Conservation (phyloP, 2,329 filamentous ascomycete genomes). For the Ascochyta koolunga region DNA sequence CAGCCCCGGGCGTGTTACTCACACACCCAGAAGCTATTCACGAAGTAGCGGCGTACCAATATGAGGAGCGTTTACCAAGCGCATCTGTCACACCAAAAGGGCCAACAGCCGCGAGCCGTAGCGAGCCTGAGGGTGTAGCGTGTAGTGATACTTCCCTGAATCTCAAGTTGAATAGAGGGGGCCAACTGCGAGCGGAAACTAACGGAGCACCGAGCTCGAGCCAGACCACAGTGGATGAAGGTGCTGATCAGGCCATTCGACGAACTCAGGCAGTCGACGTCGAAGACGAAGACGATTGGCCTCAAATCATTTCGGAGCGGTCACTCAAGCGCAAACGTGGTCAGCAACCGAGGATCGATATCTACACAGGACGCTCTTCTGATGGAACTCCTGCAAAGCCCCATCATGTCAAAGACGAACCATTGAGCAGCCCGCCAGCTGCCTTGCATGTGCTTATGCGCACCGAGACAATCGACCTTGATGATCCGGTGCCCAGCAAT, state of each 20-base stretch:
- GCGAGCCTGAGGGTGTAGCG: not conserved
- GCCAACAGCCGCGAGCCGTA: not conserved
- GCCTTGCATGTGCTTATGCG: constrained; percentile 28
- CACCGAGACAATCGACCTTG: constrained; percentile 54
- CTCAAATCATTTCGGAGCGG: constrained; percentile 51
- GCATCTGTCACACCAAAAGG: constrained; percentile 9
- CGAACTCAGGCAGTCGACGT: constrained; percentile 4
- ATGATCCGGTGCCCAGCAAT: constrained; percentile 41
- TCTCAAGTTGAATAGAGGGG: not conserved
- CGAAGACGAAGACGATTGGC: constrained; percentile 45
- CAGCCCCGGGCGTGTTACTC: constrained; percentile 18
- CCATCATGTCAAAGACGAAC: constrained; percentile 50
- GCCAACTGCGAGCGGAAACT: not conserved
- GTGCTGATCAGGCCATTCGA: constrained; percentile 18
- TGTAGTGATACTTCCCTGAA: not conserved
- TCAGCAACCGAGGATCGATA: constrained; percentile 21
- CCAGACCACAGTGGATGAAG: constrained; percentile 52
- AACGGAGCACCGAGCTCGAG: constrained; percentile 44
- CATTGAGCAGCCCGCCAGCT: constrained; percentile 39
- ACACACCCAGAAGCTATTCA: not conserved
- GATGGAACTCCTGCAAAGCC: constrained; percentile 41
- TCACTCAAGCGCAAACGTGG: constrained; percentile 52
- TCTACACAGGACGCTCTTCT: constrained; percentile 29
- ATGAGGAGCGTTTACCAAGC: not conserved
- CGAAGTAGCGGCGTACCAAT: not conserved